These are phyloP conservation scores for Solanum hybrid DNA, from an alignment of 305 asterid genomes.

Conservation along the genomic window DNA sequence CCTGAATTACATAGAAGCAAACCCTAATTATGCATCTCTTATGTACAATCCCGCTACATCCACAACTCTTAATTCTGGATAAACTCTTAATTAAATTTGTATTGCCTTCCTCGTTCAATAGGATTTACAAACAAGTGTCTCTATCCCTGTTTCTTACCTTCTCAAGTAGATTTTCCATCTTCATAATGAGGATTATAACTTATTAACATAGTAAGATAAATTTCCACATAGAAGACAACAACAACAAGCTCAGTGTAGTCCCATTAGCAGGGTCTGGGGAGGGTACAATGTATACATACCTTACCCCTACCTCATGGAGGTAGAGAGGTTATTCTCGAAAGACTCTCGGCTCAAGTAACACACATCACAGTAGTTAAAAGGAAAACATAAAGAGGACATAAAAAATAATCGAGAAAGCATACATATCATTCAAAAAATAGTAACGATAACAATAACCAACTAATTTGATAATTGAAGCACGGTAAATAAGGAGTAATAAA, in stretches of 20 bases:
- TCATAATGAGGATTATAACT: background rate
- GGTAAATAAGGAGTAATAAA: background rate
- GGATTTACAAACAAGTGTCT: constrained; percentile 1
- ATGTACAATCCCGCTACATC: background rate
- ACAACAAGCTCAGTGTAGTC: background rate
- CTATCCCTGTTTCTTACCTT: background rate
- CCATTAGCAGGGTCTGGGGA: background rate
- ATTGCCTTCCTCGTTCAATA: background rate
- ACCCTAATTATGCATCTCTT: background rate
- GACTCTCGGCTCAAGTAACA: background rate
- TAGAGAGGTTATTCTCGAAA: background rate
- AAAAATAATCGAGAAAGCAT: background rate
- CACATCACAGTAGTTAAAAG: background rate
- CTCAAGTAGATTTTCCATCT: background rate
- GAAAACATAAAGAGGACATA: background rate
- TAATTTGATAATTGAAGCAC: background rate
- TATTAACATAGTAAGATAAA: background rate
- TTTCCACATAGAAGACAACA: background rate
- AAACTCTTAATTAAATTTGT: background rate
- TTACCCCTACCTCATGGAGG: background rate
- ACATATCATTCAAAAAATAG: background rate
- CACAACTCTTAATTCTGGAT: background rate
- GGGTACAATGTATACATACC: background rate
- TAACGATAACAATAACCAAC: background rate
- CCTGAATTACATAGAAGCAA: background rate